Percentiles rank a stretch among this genome's conserved stretches.
phyloP scores from a whole-genome alignment of 768 basidiomycete species.

The Amanita fuliginea region DNA sequence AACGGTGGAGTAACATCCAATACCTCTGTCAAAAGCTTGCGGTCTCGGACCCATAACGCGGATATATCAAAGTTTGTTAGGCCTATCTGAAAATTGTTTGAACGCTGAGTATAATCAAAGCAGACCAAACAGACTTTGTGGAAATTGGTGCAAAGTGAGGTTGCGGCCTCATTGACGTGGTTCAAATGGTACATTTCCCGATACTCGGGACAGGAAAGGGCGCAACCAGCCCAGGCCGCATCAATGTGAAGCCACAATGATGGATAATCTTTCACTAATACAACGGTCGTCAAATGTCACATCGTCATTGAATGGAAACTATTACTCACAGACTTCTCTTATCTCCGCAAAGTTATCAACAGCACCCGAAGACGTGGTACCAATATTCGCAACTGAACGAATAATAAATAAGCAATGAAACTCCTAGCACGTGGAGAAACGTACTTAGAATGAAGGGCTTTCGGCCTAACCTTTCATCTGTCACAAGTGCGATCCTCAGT shows the following conservation, averaged over 20 bases:
- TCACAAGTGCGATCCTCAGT: conserved; percentile 50
- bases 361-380: conserved; percentile 85
- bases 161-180: conserved; percentile 64
- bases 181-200: conserved; percentile 48
- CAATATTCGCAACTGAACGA: conserved; percentile 72
- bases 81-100: conserved; percentile 51
- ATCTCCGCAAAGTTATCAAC: conserved; percentile 74
- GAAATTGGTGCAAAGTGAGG: conserved; percentile 83
- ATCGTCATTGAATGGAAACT: not conserved
- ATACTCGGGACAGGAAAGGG: conserved; percentile 71
- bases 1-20: conserved; percentile 82
- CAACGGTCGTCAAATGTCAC: not conserved
- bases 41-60: conserved; percentile 67
- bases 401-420: not conserved
- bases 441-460: conserved; percentile 77
- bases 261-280: conserved; percentile 46
- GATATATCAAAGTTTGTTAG: conserved; percentile 84
- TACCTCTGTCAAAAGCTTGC: conserved; percentile 62
- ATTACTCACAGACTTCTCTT: conserved; percentile 46
- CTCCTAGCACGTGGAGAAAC: conserved; percentile 9
- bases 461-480: conserved; percentile 47
- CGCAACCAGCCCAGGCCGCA: conserved; percentile 85
- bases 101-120: not conserved
- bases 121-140: conserved; percentile 54
- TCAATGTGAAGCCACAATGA: conserved; percentile 83